Evolutionary conservation across 352 stramenopile genomes (phyloP).

Genomic region (Globisporangium uncinulatum): DNA sequence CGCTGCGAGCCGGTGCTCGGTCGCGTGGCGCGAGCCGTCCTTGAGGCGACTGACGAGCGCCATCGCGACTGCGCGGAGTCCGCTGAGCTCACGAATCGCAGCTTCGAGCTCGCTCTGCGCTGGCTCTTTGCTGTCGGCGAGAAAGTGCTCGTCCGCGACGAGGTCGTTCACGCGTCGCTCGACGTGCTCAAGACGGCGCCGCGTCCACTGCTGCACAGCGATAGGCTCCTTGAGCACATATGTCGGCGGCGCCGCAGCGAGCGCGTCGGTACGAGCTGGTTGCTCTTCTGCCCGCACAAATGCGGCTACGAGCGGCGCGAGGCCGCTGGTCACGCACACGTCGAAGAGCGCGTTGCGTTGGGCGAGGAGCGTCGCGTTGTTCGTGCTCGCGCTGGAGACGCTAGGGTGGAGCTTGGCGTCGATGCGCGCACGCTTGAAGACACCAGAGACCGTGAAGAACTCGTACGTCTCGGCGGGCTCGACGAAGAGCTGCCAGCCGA

Average conservation of each 20-base stretch:
- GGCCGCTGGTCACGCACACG: conserved; percentile 59
- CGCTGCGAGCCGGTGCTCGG: conserved; percentile 21
- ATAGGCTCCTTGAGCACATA: conserved; percentile 81
- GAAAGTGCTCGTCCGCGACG: conserved; percentile 42
- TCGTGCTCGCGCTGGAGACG: conserved; percentile 6
- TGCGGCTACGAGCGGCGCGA: conserved; percentile 65
- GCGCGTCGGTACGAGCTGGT: neutral
- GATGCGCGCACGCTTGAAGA: conserved; percentile 63
- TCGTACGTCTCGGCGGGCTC: conserved; percentile 81
- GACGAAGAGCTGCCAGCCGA: conserved; percentile 62
- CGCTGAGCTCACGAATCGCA: conserved; percentile 56
- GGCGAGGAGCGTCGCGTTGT: conserved; percentile 26
- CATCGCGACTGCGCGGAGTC: conserved; percentile 59
- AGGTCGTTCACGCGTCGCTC: conserved; percentile 53
- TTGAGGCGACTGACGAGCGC: conserved; percentile 62
- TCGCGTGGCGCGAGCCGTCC: conserved; percentile 48
- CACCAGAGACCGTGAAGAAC: conserved; percentile 74
- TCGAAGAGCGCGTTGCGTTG: conserved; percentile 77
- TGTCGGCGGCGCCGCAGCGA: conserved; percentile 22
- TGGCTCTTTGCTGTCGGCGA: conserved; percentile 17
- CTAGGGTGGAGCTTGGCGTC: conserved; percentile 37
- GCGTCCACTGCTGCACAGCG: conserved; percentile 73
- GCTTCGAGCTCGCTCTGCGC: conserved; percentile 35
- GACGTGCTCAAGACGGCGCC: conserved; percentile 42
- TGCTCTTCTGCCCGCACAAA: conserved; percentile 51